Percentiles rank a stretch among this genome's conserved stretches.
phyloP scores from a whole-genome alignment of 1,284 basidiomycete genomes.

The Schizophyllum commune region DNA sequence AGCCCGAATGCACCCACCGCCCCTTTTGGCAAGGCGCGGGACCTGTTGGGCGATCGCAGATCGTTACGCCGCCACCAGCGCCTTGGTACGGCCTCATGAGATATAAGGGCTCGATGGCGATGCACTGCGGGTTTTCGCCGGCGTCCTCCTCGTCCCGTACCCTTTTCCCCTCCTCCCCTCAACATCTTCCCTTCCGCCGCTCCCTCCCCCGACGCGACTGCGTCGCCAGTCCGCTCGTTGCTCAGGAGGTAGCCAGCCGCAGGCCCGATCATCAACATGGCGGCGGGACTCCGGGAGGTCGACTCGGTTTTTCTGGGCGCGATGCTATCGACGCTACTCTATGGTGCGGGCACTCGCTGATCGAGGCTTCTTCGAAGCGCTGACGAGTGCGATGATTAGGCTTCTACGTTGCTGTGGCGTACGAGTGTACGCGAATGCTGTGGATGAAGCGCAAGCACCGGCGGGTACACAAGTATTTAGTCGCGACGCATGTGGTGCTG shows the following conservation, averaged over 20 bases:
- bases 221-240: not conserved
- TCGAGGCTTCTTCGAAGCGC: not conserved
- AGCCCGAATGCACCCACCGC: too few relatives aligned
- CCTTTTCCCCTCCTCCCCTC: not conserved
- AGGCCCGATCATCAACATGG: not conserved
- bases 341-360: not conserved
- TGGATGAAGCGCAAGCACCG: not conserved
- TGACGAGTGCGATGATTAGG: not conserved
- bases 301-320: not conserved
- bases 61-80: not conserved
- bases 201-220: not conserved
- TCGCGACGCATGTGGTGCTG: not conserved
- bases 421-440: not conserved
- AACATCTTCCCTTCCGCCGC: not conserved
- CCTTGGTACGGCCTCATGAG: not conserved
- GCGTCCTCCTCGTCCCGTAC: not conserved
- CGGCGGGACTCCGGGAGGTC: not conserved
- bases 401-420: not conserved
- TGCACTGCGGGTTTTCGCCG: not conserved
- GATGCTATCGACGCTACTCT: not conserved
- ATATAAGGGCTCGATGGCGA: not conserved
- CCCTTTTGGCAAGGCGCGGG: too few relatives aligned
- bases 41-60: not conserved
- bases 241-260: too few relatives aligned
- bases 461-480: not conserved